These are phyloP conservation scores for Bassia scoparia DNA, from an alignment of 148 eudicot species.

Conservation along the genomic window DNA sequence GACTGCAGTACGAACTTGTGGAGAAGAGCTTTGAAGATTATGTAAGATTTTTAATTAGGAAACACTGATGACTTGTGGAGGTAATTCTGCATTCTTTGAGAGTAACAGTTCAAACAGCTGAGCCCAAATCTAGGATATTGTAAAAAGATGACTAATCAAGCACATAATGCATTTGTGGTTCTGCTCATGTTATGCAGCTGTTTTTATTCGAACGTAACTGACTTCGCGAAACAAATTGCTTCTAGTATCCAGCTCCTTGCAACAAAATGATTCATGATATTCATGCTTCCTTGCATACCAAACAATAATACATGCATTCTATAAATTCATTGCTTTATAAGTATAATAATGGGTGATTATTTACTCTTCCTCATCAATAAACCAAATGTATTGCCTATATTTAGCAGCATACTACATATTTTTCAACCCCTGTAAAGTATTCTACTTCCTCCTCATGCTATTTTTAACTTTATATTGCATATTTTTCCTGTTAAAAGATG, in stretches of 20 bases:
- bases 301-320: neutral
- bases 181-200: neutral
- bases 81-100: too few species aligned
- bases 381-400: conserved; percentile 13
- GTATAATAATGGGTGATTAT: neutral
- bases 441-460: conserved; percentile 8
- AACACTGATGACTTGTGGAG: too few species aligned
- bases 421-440: conserved; percentile 13
- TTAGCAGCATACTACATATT: conserved; percentile 20
- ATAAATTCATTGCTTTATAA: neutral
- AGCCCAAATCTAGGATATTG: neutral
- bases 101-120: neutral
- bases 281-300: conserved; percentile 2
- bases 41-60: too few species aligned
- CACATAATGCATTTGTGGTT: neutral
- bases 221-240: neutral
- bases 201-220: neutral
- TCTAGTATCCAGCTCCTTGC: neutral
- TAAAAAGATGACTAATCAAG: neutral
- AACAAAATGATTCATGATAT: conserved; percentile 6
- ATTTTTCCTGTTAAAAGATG: neutral
- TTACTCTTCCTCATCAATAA: too few species aligned
- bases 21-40: too few species aligned
- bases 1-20: too few species aligned
- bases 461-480: neutral